Evolutionary conservation across 1,284 basidiomycete genomes (phyloP).

Genomic region (Sporisorium reilianum): DNA sequence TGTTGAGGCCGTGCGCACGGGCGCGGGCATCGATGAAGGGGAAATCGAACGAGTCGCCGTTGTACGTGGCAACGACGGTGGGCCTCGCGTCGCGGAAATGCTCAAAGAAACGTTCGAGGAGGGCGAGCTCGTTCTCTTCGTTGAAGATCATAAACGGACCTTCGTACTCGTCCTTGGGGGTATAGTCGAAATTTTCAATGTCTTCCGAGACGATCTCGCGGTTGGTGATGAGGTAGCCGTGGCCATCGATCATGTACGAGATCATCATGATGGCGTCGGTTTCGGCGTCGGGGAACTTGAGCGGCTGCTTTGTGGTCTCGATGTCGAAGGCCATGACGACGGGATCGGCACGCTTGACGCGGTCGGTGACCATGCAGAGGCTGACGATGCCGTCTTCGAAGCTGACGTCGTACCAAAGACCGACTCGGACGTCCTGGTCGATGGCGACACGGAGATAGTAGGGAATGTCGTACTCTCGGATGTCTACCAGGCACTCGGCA

Average conservation of each 20-base stretch:
- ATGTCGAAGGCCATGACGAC: constrained; percentile 99
- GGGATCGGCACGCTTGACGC: constrained; percentile 98
- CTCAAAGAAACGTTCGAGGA: constrained; percentile 84
- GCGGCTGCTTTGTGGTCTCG: constrained; percentile 96
- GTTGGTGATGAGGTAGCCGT: constrained; percentile 97
- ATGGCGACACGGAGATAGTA: constrained; percentile 99
- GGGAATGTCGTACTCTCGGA: constrained; percentile 95
- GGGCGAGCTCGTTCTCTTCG: constrained; percentile 84
- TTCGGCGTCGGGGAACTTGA: constrained; percentile 97
- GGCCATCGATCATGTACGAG: constrained; percentile 96
- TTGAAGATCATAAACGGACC: constrained; percentile 98
- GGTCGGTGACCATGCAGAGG: constrained; percentile 81
- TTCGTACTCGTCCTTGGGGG: constrained; percentile 96
- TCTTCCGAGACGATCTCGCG: constrained; percentile 97
- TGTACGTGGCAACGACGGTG: constrained; percentile 97
- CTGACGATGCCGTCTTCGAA: constrained; percentile 84
- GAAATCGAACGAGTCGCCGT: constrained; percentile 99
- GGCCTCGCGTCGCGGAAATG: constrained; percentile 93
- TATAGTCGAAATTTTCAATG: constrained; percentile 99
- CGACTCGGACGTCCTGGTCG: constrained; percentile 96
- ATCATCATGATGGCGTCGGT: constrained; percentile 99
- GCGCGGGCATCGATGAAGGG: constrained; percentile 94
- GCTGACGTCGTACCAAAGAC: constrained; percentile 90
- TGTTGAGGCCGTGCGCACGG: constrained; percentile 90
- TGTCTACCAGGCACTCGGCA: constrained; percentile 89